Evolutionary conservation across 1,284 basidiomycete species (phyloP).

Genomic region (Coniophora puteana): DNA sequence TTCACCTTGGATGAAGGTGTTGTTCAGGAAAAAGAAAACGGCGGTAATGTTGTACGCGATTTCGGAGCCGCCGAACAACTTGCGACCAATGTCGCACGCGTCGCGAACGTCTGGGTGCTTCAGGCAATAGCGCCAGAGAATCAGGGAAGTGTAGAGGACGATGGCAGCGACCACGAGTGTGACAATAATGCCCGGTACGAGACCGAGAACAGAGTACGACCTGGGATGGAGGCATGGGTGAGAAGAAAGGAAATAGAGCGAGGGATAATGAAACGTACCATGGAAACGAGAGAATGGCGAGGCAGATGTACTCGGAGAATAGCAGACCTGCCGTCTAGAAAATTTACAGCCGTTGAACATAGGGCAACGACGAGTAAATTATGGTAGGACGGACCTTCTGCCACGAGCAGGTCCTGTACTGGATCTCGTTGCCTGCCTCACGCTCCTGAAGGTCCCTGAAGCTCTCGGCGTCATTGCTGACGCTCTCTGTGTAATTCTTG

Average conservation of each 20-base stretch:
- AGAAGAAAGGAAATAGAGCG: too few species aligned
- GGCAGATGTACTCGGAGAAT: conserved; percentile 48
- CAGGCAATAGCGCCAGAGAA: conserved; percentile 58
- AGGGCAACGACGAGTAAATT: background rate
- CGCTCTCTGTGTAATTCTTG: background rate
- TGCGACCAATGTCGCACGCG: conserved; percentile 60
- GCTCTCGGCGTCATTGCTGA: conserved; percentile 1
- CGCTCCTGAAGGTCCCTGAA: conserved; percentile 25
- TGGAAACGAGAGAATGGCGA: conserved; percentile 50
- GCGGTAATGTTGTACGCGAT: conserved; percentile 46
- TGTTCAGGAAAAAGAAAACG: conserved; percentile 47
- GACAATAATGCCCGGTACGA: conserved; percentile 46
- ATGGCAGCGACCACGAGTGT: conserved; percentile 36
- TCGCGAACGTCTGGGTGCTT: conserved; percentile 56
- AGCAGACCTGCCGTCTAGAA: conserved; percentile 40
- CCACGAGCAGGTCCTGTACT: conserved; percentile 45
- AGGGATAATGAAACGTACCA: conserved; percentile 24
- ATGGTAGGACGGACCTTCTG: conserved; percentile 34
- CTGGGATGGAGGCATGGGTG: conserved; percentile 22
- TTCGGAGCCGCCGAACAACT: conserved; percentile 45
- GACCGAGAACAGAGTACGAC: conserved; percentile 54
- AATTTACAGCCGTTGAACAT: background rate
- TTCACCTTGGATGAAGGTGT: conserved; percentile 42
- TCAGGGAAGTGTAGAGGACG: conserved; percentile 39
- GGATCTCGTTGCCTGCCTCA: conserved; percentile 35